Evolutionary conservation across 2,329 filamentous ascomycete genomes (phyloP), one percentile per base, ranked within the genome.

Genomic region (Exserohilum turcica): DNA sequence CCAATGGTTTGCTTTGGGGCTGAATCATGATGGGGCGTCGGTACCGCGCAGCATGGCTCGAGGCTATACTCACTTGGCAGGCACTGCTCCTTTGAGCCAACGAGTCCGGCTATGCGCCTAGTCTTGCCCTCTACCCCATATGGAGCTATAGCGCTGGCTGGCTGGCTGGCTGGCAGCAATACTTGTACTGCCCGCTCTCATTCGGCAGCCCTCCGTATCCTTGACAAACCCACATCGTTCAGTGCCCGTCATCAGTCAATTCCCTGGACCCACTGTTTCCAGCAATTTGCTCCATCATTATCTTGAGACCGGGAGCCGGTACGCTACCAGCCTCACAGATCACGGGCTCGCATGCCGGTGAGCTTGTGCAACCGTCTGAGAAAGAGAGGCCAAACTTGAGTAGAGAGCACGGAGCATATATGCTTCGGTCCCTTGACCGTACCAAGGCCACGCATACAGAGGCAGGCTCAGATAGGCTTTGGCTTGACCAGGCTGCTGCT

Each of bases 1-100:
- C 74, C 69, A 64, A 74, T 68, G 64, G 65, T 64, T 68, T 66
- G 73, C 66, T 71, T 65, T 67, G 75, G 77, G 76, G 76, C 77
- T 78, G 76, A 78, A 74, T 76, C 68, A 70, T 73, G 72, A 74
- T 71, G 66, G 67, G 73, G 68, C 65, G 63, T 65, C 57, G 59
- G 60, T 65, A 62, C 57, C 63, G 67, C 64, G 60, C 62, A 67
- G 60, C 62, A 67, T 65, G 57, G 61, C 60, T 60, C 58, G 60
- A 68, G 64, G 63, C 70, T 72, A 73, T 61, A 52, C 71, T 64
- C 64, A 57, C 66, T 72, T 68, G 67, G 65, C 68, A 67, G 70
- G 58, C 61, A 69, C 63, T 67, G 66, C 73, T 74, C 56, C 63
- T 74, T 75, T 73, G 61, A 73, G 72, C 70, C 71, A 74, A 68